phyloP scores from a whole-genome alignment of 1,284 basidiomycete genomes.

The Ganoderma meredithae region DNA sequence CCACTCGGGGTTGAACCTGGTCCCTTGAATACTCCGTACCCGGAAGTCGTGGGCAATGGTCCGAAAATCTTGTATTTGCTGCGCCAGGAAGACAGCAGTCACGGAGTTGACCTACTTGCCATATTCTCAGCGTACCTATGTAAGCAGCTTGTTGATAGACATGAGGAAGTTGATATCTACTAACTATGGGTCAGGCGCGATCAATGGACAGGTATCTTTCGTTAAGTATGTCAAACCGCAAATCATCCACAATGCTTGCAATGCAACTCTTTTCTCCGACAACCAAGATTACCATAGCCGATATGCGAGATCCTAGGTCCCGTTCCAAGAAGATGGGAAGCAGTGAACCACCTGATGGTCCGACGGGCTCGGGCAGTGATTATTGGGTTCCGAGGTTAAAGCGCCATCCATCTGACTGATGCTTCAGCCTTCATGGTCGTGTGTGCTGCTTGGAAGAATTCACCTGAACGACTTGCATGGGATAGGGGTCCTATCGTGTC shows the following conservation, averaged over 20 bases:
- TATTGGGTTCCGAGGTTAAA: background rate
- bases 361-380: background rate
- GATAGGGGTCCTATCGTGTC: too few species aligned
- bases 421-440: background rate
- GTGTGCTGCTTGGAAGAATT: background rate
- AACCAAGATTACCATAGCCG: background rate
- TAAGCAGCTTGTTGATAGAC: background rate
- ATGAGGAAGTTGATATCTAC: too few species aligned
- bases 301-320: background rate
- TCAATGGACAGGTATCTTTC: too few species aligned
- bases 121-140: background rate
- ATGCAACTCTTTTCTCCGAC: too few species aligned
- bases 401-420: background rate
- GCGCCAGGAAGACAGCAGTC: background rate
- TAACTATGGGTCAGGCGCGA: too few species aligned
- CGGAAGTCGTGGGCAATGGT: background rate
- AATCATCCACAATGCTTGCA: too few species aligned
- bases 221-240: too few species aligned
- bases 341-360: background rate
- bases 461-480: background rate
- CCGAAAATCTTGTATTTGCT: background rate
- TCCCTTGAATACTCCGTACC: background rate
- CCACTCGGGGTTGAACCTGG: background rate
- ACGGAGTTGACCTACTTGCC: background rate
- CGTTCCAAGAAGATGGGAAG: background rate